Conservation (phyloP, 2,329 filamentous ascomycete genomes). For the Aspergillus versicolor region DNA sequence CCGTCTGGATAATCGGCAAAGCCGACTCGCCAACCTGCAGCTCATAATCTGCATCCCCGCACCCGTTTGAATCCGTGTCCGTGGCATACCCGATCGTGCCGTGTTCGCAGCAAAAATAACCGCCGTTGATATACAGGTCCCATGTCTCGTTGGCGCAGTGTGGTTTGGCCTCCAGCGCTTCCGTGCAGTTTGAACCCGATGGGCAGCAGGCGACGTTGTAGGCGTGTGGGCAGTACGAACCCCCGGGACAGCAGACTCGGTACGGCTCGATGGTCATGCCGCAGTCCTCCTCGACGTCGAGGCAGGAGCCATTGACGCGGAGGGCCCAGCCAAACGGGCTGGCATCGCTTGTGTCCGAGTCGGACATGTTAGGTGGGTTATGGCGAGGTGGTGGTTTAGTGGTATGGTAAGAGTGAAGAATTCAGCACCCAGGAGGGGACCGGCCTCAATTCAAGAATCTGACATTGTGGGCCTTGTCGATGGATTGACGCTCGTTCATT, state of each 20-base stretch:
- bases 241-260: slow-evolving; percentile 3
- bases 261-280: not conserved
- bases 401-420: too few relatives aligned
- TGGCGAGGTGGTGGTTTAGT: too few relatives aligned
- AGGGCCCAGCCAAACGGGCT: not conserved
- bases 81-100: slow-evolving; percentile 4
- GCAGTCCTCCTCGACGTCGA: not conserved
- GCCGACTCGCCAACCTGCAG: not conserved
- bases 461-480: too few relatives aligned
- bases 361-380: not conserved
- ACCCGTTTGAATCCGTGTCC: not conserved
- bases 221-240: slow-evolving; percentile 5
- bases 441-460: too few relatives aligned
- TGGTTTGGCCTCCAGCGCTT: not conserved
- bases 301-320: slow-evolving; percentile 7
- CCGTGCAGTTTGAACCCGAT: not conserved
- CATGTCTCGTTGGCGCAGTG: slow-evolving; percentile 6
- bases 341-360: not conserved
- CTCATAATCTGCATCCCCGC: not conserved
- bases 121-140: slow-evolving; percentile 9
- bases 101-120: slow-evolving; percentile 7
- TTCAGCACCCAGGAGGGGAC: too few relatives aligned
- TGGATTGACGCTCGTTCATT: too few relatives aligned
- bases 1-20: not conserved
- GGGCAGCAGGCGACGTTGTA: slow-evolving; percentile 9